A percentile compares a stretch with the other conserved stretches of the same genome.
Evolutionary conservation across 345 rosid genomes (phyloP).

Genomic region (Eucalyptus leucophloia): DNA sequence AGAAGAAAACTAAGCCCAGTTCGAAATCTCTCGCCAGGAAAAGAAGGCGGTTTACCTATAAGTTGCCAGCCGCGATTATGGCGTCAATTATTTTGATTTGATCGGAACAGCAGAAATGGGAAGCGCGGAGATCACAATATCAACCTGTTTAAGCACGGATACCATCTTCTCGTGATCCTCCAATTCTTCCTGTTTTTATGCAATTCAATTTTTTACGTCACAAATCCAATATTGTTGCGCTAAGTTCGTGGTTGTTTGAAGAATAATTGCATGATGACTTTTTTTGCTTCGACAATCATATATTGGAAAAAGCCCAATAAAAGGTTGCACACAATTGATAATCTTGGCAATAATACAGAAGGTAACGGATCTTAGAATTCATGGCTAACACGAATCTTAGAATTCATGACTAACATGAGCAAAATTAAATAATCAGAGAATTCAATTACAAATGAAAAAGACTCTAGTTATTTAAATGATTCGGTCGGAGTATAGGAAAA

Average conservation of each 20-base stretch:
- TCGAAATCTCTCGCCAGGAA: no score
- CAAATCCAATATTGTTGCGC: not conserved
- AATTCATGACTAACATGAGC: no score
- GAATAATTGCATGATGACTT: not conserved
- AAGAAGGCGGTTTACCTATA: no score
- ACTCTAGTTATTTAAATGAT: no score
- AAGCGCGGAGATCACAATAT: conserved; percentile 22
- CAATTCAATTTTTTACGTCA: not conserved
- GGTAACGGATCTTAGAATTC: no score
- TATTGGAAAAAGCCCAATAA: not conserved
- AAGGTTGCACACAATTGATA: not conserved
- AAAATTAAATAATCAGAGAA: no score
- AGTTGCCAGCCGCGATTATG: not conserved
- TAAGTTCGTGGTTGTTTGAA: not conserved
- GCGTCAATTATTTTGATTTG: not conserved
- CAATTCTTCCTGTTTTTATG: conserved; percentile 13
- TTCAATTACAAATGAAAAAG: not conserved
- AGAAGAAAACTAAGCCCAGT: not conserved
- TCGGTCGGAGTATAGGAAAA: no score
- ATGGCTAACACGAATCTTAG: no score
- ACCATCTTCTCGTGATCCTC: conserved; percentile 28
- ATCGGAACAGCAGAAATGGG: not conserved
- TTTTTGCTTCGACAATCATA: not conserved
- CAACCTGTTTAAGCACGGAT: conserved; percentile 4
- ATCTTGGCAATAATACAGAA: no score